These are phyloP conservation scores for Cercospora sp. DNA, from an alignment of 2,329 filamentous ascomycete genomes.

Conservation along the genomic window DNA sequence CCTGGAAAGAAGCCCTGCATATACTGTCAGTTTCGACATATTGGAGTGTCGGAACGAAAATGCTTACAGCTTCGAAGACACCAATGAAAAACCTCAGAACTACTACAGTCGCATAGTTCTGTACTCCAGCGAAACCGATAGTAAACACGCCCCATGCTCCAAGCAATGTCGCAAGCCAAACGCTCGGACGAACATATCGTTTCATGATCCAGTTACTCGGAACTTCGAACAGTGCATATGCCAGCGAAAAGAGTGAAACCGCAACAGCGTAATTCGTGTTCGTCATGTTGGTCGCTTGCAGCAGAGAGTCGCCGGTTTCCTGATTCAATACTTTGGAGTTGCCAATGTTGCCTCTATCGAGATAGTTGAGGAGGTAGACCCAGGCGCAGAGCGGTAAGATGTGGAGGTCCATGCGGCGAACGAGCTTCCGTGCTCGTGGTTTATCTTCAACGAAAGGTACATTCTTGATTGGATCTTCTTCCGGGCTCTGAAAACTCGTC, in stretches of 20 bases:
- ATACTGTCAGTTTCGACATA: neutral
- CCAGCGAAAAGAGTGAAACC: slow-evolving; percentile 39
- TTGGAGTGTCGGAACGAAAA: neutral
- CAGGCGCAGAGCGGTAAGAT: slow-evolving; percentile 32
- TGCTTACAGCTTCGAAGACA: slow-evolving; percentile 40
- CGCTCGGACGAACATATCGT: slow-evolving; percentile 41
- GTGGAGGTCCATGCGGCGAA: slow-evolving; percentile 30
- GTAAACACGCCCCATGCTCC: slow-evolving; percentile 44
- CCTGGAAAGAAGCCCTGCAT: slow-evolving; percentile 40
- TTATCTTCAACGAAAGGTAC: slow-evolving; percentile 29
- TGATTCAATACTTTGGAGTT: slow-evolving; percentile 63
- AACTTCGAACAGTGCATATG: slow-evolving; percentile 39
- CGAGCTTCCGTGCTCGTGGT: slow-evolving; percentile 25
- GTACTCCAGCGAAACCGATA: slow-evolving; percentile 41
- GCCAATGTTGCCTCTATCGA: slow-evolving; percentile 45
- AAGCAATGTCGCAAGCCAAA: slow-evolving; percentile 44
- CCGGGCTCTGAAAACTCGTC: neutral
- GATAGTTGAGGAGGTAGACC: slow-evolving; percentile 31
- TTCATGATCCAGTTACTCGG: slow-evolving; percentile 46
- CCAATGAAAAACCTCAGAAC: slow-evolving; percentile 42
- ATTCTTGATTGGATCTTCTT: neutral
- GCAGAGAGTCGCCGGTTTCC: slow-evolving; percentile 61
- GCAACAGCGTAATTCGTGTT: slow-evolving; percentile 58
- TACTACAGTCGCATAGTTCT: slow-evolving; percentile 40
- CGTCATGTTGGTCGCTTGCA: slow-evolving; percentile 62